Conservation (phyloP, 2,329 filamentous ascomycete species). For the Calonectria leucothoes region DNA sequence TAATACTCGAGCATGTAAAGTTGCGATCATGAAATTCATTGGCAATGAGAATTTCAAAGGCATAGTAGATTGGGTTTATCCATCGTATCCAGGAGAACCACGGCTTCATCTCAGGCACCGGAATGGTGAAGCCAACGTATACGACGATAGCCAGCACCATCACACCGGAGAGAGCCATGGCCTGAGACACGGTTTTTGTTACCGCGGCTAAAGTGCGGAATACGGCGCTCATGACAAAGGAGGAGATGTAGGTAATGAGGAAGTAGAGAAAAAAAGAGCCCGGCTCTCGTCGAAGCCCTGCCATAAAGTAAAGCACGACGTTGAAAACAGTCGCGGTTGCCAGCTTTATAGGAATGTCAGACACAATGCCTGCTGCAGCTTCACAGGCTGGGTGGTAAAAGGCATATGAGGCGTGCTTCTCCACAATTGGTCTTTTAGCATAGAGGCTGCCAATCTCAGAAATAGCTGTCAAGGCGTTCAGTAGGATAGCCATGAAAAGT, state of each 20-base stretch:
- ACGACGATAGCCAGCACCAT: slow-evolving; percentile 65
- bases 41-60: slow-evolving; percentile 77
- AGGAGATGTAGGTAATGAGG: slow-evolving; percentile 75
- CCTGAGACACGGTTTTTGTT: slow-evolving; percentile 73
- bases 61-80: slow-evolving; percentile 79
- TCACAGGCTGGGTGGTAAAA: slow-evolving; percentile 66
- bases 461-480: slow-evolving; percentile 69
- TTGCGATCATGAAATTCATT: slow-evolving; percentile 76
- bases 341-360: slow-evolving; percentile 70
- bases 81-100: slow-evolving; percentile 84
- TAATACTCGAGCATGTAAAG: slow-evolving; percentile 65
- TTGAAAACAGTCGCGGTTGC: slow-evolving; percentile 62
- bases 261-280: slow-evolving; percentile 82
- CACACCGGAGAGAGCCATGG: slow-evolving; percentile 64
- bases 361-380: slow-evolving; percentile 64
- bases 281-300: slow-evolving; percentile 65
- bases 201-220: slow-evolving; percentile 80
- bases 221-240: slow-evolving; percentile 79
- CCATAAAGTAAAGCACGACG: slow-evolving; percentile 68
- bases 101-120: slow-evolving; percentile 57
- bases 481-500: slow-evolving; percentile 70
- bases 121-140: slow-evolving; percentile 41
- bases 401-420: slow-evolving; percentile 61
- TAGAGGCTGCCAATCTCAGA: slow-evolving; percentile 63
- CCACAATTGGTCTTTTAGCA: slow-evolving; percentile 59